phyloP scores from a whole-genome alignment of 2,329 filamentous ascomycete genomes.

The Xylariaceae sp. region DNA sequence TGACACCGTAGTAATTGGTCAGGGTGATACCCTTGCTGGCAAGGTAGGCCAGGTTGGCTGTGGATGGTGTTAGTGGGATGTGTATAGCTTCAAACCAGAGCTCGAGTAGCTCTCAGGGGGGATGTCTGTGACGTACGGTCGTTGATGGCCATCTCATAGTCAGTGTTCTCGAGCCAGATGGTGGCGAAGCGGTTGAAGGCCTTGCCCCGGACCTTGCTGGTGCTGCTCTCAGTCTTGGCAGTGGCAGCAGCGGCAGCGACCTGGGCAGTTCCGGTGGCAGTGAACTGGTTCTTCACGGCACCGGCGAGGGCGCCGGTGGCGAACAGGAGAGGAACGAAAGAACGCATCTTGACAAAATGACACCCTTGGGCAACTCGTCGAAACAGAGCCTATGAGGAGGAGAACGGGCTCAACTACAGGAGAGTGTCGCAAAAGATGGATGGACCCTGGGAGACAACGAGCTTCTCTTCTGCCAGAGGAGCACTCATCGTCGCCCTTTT shows the following conservation, averaged over 20 bases:
- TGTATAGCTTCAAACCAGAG: neutral
- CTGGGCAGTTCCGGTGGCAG: constrained; percentile 45
- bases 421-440: neutral
- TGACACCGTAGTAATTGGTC: constrained; percentile 55
- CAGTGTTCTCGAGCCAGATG: constrained; percentile 75
- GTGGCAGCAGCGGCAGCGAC: constrained; percentile 55
- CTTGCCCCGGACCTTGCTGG: constrained; percentile 61
- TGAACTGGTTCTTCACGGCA: constrained; percentile 35
- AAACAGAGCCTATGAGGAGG: neutral
- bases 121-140: constrained; percentile 48
- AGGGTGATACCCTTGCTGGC: constrained; percentile 59
- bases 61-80: constrained; percentile 9
- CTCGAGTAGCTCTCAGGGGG: neutral
- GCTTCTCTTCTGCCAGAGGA: neutral
- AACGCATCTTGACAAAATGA: constrained; percentile 23
- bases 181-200: constrained; percentile 67
- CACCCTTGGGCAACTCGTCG: neutral
- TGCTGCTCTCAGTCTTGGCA: constrained; percentile 55
- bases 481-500: neutral
- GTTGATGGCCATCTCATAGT: constrained; percentile 57
- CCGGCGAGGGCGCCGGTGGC: constrained; percentile 18
- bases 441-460: neutral
- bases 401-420: neutral
- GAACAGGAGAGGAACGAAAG: constrained; percentile 22
- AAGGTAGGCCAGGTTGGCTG: constrained; percentile 51